phyloP scores from a whole-genome alignment of 148 eudicot species.

The Chenopodium quinoa region DNA sequence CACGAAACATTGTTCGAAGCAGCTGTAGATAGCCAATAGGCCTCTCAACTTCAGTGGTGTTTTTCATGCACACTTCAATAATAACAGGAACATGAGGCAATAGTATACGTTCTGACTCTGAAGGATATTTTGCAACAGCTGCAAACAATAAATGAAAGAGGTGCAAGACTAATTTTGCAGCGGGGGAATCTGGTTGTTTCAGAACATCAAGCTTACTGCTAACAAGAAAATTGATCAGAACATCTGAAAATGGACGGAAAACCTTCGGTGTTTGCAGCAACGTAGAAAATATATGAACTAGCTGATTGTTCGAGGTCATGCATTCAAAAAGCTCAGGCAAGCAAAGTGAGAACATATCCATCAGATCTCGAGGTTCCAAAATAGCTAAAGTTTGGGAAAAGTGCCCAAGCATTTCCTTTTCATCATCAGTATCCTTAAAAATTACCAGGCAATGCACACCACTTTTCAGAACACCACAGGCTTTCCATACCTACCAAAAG shows the following conservation, averaged over 20 bases:
- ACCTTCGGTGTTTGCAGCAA: constrained; percentile 75
- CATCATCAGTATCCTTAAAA: constrained; percentile 94
- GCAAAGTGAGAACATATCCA: constrained; percentile 97
- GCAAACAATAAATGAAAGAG: constrained; percentile 75
- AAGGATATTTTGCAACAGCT: constrained; percentile 81
- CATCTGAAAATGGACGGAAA: constrained; percentile 87
- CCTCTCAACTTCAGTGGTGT: constrained; percentile 81
- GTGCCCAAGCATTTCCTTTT: constrained; percentile 84
- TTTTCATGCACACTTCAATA: constrained; percentile 94
- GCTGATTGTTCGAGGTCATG: constrained; percentile 89
- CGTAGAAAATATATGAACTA: constrained; percentile 75
- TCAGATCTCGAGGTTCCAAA: constrained; percentile 94
- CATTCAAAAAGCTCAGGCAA: constrained; percentile 98
- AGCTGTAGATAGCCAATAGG: constrained; percentile 91
- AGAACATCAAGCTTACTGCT: constrained; percentile 91
- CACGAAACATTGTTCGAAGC: constrained; percentile 93
- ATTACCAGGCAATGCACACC: constrained; percentile 92
- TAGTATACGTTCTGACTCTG: constrained; percentile 91
- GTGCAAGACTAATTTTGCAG: constrained; percentile 88
- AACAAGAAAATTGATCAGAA: constrained; percentile 88
- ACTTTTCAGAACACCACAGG: constrained; percentile 93
- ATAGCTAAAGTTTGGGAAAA: constrained; percentile 87
- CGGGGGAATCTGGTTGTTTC: constrained; percentile 89
- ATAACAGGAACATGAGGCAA: constrained; percentile 93
- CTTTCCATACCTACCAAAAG: constrained; percentile 74